phyloP scores from a whole-genome alignment of 73 alveolate genomes.

The Paramecium sonneborni region DNA sequence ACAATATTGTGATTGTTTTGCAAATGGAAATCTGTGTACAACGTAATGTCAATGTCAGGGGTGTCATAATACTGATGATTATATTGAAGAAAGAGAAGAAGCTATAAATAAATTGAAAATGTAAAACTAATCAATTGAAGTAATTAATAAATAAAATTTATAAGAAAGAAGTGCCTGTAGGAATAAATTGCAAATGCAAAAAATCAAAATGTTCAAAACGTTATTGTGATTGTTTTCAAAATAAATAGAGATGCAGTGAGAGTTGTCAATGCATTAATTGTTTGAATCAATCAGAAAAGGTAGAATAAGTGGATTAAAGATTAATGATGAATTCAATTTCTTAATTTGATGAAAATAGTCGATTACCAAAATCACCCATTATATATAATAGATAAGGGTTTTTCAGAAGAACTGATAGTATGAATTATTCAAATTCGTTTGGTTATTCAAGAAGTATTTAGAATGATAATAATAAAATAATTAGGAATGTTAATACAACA shows the following conservation, averaged over 20 bases:
- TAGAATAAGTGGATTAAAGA: background rate
- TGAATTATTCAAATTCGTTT: slow-evolving; percentile 17
- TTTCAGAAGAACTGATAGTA: background rate
- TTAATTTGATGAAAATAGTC: background rate
- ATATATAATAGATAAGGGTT: background rate
- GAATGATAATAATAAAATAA: background rate
- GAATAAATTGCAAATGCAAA: background rate
- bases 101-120: background rate
- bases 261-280: background rate
- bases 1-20: slow-evolving; percentile 61
- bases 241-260: background rate
- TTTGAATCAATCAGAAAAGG: background rate
- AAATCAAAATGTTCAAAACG: background rate
- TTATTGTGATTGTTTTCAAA: slow-evolving; percentile 4
- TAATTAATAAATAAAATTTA: background rate
- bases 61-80: slow-evolving; percentile 49
- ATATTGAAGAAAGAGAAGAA: background rate
- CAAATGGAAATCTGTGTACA: slow-evolving; percentile 52
- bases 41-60: slow-evolving; percentile 41
- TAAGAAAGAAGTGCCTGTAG: background rate
- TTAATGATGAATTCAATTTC: background rate
- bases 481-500: background rate
- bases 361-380: background rate
- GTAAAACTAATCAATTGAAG: background rate
- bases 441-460: slow-evolving; percentile 19